A percentile compares a stretch with the other conserved stretches of the same genome.
phyloP scores from a whole-genome alignment of 768 basidiomycete species.

The Agrocybe pediades region DNA sequence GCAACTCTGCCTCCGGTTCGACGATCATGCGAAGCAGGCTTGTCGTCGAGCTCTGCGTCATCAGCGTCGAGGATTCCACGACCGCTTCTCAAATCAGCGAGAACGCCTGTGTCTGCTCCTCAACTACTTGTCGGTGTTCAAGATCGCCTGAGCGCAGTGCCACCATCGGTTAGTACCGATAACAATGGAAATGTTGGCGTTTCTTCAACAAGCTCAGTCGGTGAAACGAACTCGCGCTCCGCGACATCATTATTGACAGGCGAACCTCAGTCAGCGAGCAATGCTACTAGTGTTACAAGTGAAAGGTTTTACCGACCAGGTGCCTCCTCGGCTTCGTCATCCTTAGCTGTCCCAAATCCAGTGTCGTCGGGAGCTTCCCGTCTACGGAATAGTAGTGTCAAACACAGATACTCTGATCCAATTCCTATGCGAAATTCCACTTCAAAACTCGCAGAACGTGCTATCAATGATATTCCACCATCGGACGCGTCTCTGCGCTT shows the following conservation, averaged over 20 bases:
- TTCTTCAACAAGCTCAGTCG: too few relatives aligned
- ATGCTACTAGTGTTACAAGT: not conserved
- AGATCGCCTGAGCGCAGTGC: not conserved
- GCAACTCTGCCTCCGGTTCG: not conserved
- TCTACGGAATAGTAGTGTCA: not conserved
- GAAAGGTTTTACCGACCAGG: not conserved
- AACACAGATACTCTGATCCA: not conserved
- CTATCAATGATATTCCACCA: not conserved
- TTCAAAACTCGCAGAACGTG: not conserved
- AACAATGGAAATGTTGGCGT: not conserved
- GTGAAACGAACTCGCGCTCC: not conserved
- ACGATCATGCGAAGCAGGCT: not conserved
- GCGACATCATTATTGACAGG: not conserved
- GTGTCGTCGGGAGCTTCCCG: not conserved
- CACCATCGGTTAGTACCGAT: not conserved
- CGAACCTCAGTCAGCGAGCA: not conserved
- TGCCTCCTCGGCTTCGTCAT: not conserved
- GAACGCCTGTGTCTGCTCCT: too few relatives aligned
- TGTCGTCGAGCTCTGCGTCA: not conserved
- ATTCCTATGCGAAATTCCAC: not conserved
- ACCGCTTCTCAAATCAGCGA: not conserved
- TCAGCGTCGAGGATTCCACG: not conserved
- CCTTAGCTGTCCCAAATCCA: not conserved
- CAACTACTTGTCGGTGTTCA: too few relatives aligned
- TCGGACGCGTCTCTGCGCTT: conserved; percentile 32